Conservation (phyloP, 2,329 filamentous ascomycete species). For the Colletotrichum cordylinicola region DNA sequence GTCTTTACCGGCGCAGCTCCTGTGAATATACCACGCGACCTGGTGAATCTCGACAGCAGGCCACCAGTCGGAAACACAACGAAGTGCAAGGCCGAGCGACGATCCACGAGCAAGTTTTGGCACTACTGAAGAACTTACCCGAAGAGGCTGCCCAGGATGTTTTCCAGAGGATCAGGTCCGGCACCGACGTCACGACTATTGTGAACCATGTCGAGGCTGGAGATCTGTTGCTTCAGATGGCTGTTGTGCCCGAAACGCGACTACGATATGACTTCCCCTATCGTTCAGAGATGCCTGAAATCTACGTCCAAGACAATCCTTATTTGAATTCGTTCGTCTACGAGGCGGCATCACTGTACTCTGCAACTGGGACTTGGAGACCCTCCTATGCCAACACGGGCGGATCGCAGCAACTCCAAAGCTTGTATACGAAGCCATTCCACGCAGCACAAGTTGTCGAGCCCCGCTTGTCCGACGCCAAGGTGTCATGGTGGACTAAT, state of each 20-base stretch:
- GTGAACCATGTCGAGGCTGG: constrained; percentile 39
- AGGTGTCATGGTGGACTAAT: constrained; percentile 30
- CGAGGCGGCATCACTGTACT: constrained; percentile 19
- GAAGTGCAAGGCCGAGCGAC: background rate
- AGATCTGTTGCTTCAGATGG: constrained; percentile 42
- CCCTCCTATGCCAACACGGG: background rate
- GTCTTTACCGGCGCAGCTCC: background rate
- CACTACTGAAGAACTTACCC: background rate
- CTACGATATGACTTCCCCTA: constrained; percentile 47
- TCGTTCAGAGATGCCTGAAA: constrained; percentile 24
- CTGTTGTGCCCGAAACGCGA: constrained; percentile 39
- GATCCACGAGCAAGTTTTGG: background rate
- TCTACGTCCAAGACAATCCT: constrained; percentile 28
- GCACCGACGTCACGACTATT: constrained; percentile 34
- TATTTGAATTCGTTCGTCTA: constrained; percentile 33
- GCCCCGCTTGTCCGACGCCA: constrained; percentile 31
- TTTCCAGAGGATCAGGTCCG: constrained; percentile 38
- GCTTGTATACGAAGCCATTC: constrained; percentile 39
- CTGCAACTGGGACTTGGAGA: background rate
- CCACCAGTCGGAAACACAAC: constrained; percentile 10
- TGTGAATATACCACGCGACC: constrained; percentile 26
- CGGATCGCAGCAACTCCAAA: background rate
- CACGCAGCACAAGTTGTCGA: constrained; percentile 39
- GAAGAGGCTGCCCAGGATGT: constrained; percentile 37
- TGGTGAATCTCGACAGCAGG: constrained; percentile 26